Evolutionary conservation across 1,139 yeast genomes (phyloP), one percentile per base, ranked within the genome.

Genomic region (Magnusiomyces fungicola): DNA sequence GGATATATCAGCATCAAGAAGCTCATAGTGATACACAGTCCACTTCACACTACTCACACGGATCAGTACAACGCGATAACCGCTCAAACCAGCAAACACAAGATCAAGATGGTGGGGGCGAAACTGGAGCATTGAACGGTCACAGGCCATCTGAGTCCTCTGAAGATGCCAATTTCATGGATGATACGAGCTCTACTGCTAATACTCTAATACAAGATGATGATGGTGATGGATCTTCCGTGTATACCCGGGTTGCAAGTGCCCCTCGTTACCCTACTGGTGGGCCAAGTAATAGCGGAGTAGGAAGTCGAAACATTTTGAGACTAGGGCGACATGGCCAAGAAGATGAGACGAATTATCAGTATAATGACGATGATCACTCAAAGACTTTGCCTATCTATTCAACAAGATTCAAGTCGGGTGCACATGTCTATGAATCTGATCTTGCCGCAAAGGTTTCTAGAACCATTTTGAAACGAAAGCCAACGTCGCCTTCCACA

Each of bases 371-470:
- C 23, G 18, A 30, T n/a, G 21, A 29, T 4, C 45, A 40, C 27
- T 44, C 43, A 9, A 24, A 39, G 30, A 10, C 33, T 9, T 49
- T 50, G 12, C 54, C 54, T 6, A 51, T 51, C 3, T 51, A 48
- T 24, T 43, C 52, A 7, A 46, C 51, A 1, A 29, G 51, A 18
- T 51, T 51, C 38, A 24, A 37, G 33, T 49, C 51, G 14, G 50
- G 51, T 9, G 45, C 45, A 6, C 51, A 48, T 9, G 54, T 51
- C 3, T 51, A 32, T 37, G 52, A 48, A 22, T 51, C 54, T 9
- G 54, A 51, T 30, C 22, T 41, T 2, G 52, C 48, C 1, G 51
- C 49, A 21, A 48, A 46, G 23, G 49, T 49, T 2, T 44, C 47
- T 21, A 45, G 50, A 7, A 48, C 50, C 12, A n/a, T 46, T 16